Base-by-base conservation (phyloP, 331 rosid genomes). In the Arachis monticola region DNA sequence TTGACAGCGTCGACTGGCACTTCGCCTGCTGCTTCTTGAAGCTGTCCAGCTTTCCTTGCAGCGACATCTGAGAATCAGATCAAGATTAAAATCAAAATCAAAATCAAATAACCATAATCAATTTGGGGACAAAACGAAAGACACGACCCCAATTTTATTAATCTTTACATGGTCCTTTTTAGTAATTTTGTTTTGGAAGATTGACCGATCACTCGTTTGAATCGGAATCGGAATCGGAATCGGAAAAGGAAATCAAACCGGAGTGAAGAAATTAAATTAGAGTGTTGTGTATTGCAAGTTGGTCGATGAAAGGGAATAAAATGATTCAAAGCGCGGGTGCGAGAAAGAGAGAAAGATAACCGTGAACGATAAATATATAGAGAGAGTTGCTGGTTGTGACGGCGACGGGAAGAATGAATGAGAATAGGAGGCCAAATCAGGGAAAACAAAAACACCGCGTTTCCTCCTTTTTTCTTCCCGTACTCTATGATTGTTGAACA, bases 1-100 rank as follows among this genome's bases (percentile, higher is more conserved):
- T 84, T 0, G 87, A 51, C n/a, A 88, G 85, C 7, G 86, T 86
- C 60, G 90, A 67, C 81, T 86, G 93, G 30, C 88, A 80, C 59
- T 85, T 85, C 72, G 82, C 91, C 70, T 89, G 96, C 68, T 92
- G 96, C 81, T 57, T 92, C 78, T 88, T 84, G 73, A 90, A 90
- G 72, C 64, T 85, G 46, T 88, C 91, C 32, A 81, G 73, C 76
- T 84, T 72, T 10, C 84, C 93, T 73, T 88, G 89, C 80, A 87
- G 72, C 62, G 88, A 89, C 95, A 92, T 92, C 88, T 84, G 68
- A 64, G 32, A 70, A 51, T 51, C 55, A 50, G n/a, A 11, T 50
- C 52, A 27, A 27, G 30, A 27, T 27, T 1, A 27, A 27, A 27
- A 27, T 27, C 30, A 27, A 27, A 27, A 27, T 27, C 30, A 44